Evolutionary conservation across 371 early-diverging fungal species (phyloP).

Genomic region (Mortierella sp.): DNA sequence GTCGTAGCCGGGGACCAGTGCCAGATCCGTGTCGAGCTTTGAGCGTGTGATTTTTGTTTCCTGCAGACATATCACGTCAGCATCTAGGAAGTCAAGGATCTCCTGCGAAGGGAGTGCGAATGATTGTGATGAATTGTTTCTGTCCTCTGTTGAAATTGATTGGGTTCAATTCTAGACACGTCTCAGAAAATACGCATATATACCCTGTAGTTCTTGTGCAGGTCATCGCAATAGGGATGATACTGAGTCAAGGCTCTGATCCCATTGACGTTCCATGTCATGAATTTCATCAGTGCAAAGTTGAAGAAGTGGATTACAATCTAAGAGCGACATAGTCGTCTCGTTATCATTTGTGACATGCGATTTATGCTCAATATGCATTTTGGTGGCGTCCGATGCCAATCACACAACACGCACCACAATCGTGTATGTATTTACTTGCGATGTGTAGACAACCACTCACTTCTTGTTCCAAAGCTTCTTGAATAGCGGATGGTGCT

Average conservation of each 20-base stretch:
- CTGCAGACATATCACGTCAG: constrained; percentile 86
- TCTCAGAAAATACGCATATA: not conserved
- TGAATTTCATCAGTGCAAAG: constrained; percentile 60
- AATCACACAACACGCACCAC: too few relatives aligned
- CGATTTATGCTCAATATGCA: too few relatives aligned
- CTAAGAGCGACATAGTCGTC: too few relatives aligned
- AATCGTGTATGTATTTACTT: too few relatives aligned
- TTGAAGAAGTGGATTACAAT: too few relatives aligned
- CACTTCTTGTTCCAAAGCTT: constrained; percentile 64
- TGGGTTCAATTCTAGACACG: not conserved
- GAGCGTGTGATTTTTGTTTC: constrained; percentile 80
- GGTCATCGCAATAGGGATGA: constrained; percentile 63
- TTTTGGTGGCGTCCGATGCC: not conserved
- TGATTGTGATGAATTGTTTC: not conserved
- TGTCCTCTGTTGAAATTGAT: not conserved
- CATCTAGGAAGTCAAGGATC: constrained; percentile 66
- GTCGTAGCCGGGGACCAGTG: constrained; percentile 78
- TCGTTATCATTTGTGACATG: too few relatives aligned
- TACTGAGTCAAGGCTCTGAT: constrained; percentile 68
- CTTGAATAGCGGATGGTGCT: constrained; percentile 80
- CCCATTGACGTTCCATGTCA: constrained; percentile 79
- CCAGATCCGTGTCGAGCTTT: constrained; percentile 69
- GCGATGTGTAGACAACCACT: too few relatives aligned
- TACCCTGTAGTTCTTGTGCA: constrained; percentile 67
- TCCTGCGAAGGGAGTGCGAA: constrained; percentile 39